Evolutionary conservation across 805 yeast genomes (phyloP), one percentile per base, ranked within the genome.

Genomic region (Monosporozyma aerobia): DNA sequence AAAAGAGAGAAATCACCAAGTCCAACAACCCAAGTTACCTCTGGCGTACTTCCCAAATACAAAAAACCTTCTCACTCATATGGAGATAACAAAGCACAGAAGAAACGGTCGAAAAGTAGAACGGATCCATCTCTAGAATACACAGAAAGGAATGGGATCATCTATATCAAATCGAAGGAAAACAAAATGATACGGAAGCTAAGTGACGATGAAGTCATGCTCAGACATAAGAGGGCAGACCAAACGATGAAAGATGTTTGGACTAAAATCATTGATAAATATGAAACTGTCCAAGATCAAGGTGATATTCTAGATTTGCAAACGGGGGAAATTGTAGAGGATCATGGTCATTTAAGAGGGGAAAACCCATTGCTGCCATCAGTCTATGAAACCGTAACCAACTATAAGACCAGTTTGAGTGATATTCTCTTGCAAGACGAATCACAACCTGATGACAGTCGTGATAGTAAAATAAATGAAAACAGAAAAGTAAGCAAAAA

Each of bases 321-420:
- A 9, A 80, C 89, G 0, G 90, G 92, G 0, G 73, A 77, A 52
- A 77, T 87, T 1, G 64, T 82, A 1, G 77, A 72, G 33, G 90
- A 87, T 59, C 76, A 79, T 50, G 95, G 95, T 2, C 95, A 87
- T 65, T 59, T 87, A 23, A 67, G 77, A 53, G 77, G 82, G 2
- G 59, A 83, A 53, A 23, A 56, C 23, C 11, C 45, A 10, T 19
- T n/a, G n/a, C 19, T 43, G 14, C 45, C 45, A 5, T 43, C 37
- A 2, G 37, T 48, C 2, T 54, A 16, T 45, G 57, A 11, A 58
- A 58, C 14, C 63, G 44, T 47, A 23, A 58, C 58, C 2, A 53
- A 56, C n/a, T 63, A 65, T 37, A 53, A 48, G 33, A 67, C 64
- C 50, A 60, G 59, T 2, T 53, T 64, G 44, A 40, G 46, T 16